These are phyloP conservation scores for Mycena latifolia DNA, from an alignment of 768 basidiomycete genomes.

Conservation along the genomic window DNA sequence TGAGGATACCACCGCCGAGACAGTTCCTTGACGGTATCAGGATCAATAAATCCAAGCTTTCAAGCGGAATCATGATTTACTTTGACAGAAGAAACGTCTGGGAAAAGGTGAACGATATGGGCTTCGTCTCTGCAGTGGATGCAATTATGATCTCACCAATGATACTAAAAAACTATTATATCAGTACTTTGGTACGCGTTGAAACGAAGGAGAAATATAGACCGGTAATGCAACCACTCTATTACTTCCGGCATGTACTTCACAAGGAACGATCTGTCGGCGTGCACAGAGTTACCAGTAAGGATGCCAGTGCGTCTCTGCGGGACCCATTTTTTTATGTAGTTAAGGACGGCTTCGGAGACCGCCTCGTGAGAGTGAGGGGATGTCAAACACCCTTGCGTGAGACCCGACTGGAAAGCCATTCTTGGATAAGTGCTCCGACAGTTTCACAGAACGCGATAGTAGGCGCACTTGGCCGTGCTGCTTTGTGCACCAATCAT, in stretches of 20 bases:
- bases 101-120: not conserved
- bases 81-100: constrained; percentile 90
- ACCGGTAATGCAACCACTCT: constrained; percentile 89
- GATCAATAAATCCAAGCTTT: not conserved
- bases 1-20: constrained; percentile 78
- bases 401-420: constrained; percentile 78
- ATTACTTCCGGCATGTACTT: constrained; percentile 86
- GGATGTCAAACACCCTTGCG: constrained; percentile 81
- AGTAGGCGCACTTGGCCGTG: constrained; percentile 72
- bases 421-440: constrained; percentile 6
- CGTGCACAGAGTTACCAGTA: constrained; percentile 92
- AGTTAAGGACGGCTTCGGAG: constrained; percentile 69
- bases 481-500: constrained; percentile 87
- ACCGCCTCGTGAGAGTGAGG: constrained; percentile 73
- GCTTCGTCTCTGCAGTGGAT: not conserved
- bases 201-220: constrained; percentile 21
- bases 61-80: constrained; percentile 46
- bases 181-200: constrained; percentile 4
- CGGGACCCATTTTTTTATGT: constrained; percentile 91
- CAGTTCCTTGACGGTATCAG: constrained; percentile 65
- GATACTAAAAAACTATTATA: constrained; percentile 28
- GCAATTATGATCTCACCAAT: constrained; percentile 32
- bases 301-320: constrained; percentile 69
- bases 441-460: constrained; percentile 3
- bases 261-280: constrained; percentile 77